phyloP scores from a whole-genome alignment of 768 basidiomycete genomes.

The Pleurotus pulmonarius region DNA sequence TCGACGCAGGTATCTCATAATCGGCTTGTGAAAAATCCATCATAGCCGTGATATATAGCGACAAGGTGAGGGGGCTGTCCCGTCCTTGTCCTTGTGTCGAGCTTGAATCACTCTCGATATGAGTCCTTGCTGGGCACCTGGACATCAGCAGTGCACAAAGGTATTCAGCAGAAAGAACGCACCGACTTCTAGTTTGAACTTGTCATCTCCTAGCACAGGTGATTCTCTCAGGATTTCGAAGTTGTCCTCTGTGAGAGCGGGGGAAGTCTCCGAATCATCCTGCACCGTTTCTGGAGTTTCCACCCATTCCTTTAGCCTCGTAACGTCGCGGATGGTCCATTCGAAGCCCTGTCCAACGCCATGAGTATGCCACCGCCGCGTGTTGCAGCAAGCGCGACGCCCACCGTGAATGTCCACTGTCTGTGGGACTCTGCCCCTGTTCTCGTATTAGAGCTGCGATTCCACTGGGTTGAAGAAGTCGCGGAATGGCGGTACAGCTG shows the following conservation, averaged over 20 bases:
- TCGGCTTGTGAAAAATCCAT: constrained; percentile 58
- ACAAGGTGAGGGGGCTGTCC: constrained; percentile 38
- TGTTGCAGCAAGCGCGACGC: constrained; percentile 10
- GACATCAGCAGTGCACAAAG: not conserved
- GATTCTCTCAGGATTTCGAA: constrained; percentile 66
- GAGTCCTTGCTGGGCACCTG: constrained; percentile 17
- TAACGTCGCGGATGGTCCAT: constrained; percentile 60
- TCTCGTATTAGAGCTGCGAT: constrained; percentile 2
- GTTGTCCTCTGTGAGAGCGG: constrained; percentile 29
- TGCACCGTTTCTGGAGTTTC: constrained; percentile 34
- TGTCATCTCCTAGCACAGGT: constrained; percentile 64
- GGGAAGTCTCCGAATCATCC: constrained; percentile 17
- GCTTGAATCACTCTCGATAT: constrained; percentile 17
- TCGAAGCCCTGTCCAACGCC: constrained; percentile 55
- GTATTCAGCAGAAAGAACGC: constrained; percentile 9
- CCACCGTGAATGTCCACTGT: constrained; percentile 65
- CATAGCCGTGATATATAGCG: constrained; percentile 64
- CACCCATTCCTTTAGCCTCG: constrained; percentile 53
- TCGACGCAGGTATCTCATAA: constrained; percentile 58
- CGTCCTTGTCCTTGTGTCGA: constrained; percentile 18
- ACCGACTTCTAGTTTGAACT: constrained; percentile 73
- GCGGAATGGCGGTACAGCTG: too few species aligned
- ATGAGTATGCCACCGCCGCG: too few species aligned
- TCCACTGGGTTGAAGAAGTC: not conserved
- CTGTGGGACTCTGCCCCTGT: constrained; percentile 27